Conservation (phyloP, 306 rosid genomes). For the Ammopiptanthus mongolicus region DNA sequence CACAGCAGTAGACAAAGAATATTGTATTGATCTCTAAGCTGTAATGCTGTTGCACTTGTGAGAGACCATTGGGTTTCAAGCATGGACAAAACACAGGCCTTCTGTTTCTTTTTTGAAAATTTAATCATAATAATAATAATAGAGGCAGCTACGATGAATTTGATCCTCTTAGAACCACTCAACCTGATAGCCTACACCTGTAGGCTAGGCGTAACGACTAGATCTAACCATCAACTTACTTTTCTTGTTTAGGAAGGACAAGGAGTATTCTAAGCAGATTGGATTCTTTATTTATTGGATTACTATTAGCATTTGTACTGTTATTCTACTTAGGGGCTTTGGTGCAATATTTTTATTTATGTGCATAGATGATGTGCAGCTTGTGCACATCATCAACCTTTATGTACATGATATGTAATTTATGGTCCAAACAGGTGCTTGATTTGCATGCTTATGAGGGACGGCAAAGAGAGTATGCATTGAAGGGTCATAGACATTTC, state of each 20-base stretch:
- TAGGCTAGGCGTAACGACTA: not conserved
- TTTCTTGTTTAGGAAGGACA: not conserved
- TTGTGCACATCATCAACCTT: conserved; percentile 8
- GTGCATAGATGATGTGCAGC: not conserved
- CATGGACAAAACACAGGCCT: not conserved
- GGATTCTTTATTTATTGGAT: not conserved
- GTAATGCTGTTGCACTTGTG: not conserved
- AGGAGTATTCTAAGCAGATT: conserved; percentile 9
- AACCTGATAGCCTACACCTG: not conserved
- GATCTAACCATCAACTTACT: not conserved
- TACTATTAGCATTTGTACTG: not conserved
- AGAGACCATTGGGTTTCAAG: not conserved
- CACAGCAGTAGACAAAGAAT: not conserved
- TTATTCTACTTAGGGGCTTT: conserved; percentile 6
- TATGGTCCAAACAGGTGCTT: conserved; percentile 68
- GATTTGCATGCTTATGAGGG: conserved; percentile 79
- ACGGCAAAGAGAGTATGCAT: conserved; percentile 88
- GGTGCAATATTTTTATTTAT: not conserved
- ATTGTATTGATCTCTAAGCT: conserved; percentile 14
- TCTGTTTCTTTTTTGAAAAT: not conserved
- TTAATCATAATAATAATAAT: not conserved
- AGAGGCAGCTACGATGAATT: conserved; percentile 8
- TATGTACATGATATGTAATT: conserved; percentile 13
- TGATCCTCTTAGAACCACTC: conserved; percentile 7
- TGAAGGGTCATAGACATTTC: conserved; percentile 95